These are phyloP conservation scores for Aeschynomene evenia DNA, from an alignment of 306 rosid genomes.

Conservation along the genomic window DNA sequence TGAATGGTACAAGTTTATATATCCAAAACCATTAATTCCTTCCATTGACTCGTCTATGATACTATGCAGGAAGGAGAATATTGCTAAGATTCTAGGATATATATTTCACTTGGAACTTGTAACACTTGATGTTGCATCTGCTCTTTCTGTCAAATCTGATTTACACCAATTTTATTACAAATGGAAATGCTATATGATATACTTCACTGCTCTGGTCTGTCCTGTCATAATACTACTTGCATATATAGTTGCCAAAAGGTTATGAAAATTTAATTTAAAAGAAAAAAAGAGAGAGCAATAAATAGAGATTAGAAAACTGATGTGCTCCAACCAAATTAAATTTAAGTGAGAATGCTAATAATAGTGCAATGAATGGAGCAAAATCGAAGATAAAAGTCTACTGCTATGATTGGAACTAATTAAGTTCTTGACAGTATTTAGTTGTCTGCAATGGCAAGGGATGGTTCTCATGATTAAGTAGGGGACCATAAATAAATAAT, in stretches of 20 bases:
- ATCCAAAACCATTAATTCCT: too few species aligned
- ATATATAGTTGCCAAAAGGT: too few species aligned
- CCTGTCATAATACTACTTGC: too few species aligned
- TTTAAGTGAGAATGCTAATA: not conserved
- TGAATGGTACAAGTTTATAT: not conserved
- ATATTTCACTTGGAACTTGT: not conserved
- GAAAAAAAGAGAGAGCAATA: not conserved
- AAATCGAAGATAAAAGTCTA: not conserved
- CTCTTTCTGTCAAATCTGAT: not conserved
- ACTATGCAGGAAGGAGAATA: not conserved
- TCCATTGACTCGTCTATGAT: not conserved
- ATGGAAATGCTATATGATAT: not conserved
- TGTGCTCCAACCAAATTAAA: not conserved
- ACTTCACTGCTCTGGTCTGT: too few species aligned
- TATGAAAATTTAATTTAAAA: too few species aligned
- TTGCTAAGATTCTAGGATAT: not conserved
- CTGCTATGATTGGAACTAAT: not conserved
- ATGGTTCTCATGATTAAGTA: not conserved
- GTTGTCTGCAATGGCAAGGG: not conserved
- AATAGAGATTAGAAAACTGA: too few species aligned
- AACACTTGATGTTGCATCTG: not conserved
- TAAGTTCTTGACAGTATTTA: not conserved
- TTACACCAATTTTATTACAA: not conserved
- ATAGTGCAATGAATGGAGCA: not conserved
- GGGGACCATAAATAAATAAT: slow-evolving; percentile 10